Percentiles rank a stretch among this genome's conserved stretches.
Conservation (phyloP, 2,329 filamentous ascomycete species). For the Alternaria consortialis region DNA sequence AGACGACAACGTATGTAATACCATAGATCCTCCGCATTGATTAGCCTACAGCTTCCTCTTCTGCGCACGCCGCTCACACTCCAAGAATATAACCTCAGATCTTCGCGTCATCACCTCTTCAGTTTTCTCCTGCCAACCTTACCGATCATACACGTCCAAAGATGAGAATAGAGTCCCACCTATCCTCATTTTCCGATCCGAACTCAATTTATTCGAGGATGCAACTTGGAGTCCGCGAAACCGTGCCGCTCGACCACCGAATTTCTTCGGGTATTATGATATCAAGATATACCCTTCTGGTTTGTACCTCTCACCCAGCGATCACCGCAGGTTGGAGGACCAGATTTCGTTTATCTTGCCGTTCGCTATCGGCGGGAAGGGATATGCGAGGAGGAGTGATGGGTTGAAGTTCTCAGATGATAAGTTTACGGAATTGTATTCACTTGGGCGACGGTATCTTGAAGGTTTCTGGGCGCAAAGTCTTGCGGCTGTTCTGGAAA, state of each 20-base stretch:
- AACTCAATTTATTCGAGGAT: background rate
- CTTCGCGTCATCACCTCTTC: slow-evolving; percentile 2
- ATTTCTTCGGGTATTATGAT: background rate
- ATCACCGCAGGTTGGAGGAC: background rate
- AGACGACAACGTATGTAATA: background rate
- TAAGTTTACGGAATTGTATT: background rate
- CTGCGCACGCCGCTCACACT: slow-evolving; percentile 1
- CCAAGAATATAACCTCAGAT: slow-evolving; percentile 4
- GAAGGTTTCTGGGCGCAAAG: background rate
- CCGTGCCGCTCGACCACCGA: background rate
- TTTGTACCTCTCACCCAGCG: background rate
- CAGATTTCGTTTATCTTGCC: background rate
- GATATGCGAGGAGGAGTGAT: background rate
- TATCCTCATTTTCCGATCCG: background rate
- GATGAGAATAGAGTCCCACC: background rate
- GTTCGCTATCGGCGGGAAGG: background rate
- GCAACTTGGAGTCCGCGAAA: too few relatives aligned
- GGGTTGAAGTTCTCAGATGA: background rate
- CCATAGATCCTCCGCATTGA: background rate
- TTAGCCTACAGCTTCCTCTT: background rate
- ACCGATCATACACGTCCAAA: background rate
- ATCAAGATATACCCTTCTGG: background rate
- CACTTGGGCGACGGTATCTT: background rate
- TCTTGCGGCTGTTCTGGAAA: background rate
- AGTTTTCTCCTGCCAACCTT: slow-evolving; percentile 5